Conservation (phyloP, 2,329 filamentous ascomycete species). For the Madurella mycetomatis region DNA sequence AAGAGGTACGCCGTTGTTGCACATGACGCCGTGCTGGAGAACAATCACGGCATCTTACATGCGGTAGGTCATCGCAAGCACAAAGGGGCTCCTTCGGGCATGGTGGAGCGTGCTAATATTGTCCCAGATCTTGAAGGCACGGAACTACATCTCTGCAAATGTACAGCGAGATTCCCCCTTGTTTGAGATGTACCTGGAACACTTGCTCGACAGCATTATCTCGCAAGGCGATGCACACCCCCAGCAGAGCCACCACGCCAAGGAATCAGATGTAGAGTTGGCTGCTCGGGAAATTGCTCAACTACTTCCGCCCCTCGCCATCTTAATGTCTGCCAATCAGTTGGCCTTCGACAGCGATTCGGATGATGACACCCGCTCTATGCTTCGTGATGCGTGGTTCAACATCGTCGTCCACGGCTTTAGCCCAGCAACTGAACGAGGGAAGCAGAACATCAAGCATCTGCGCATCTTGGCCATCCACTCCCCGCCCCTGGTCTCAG, state of each 20-base stretch:
- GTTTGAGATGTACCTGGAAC: constrained; percentile 77
- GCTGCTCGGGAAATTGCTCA: constrained; percentile 84
- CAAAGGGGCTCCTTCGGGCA: not conserved
- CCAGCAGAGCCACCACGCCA: constrained; percentile 62
- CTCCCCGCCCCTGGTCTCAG: constrained; percentile 80
- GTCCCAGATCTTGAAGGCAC: constrained; percentile 65
- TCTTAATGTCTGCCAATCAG: constrained; percentile 68
- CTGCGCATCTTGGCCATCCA: constrained; percentile 80
- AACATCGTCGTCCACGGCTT: constrained; percentile 96
- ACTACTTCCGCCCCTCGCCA: constrained; percentile 79
- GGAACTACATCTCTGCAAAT: constrained; percentile 70
- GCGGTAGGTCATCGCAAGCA: constrained; percentile 53
- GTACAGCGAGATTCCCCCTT: constrained; percentile 65
- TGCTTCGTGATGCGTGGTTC: constrained; percentile 93
- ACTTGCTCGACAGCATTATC: constrained; percentile 81
- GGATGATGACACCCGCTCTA: constrained; percentile 65
- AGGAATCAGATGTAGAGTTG: constrained; percentile 73
- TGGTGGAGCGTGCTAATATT: not conserved
- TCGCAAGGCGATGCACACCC: constrained; percentile 78
- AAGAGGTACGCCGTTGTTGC: constrained; percentile 76
- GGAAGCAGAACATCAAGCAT: constrained; percentile 68
- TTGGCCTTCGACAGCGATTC: constrained; percentile 44
- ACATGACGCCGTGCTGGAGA: constrained; percentile 66
- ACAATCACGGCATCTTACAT: constrained; percentile 61
- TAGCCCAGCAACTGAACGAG: constrained; percentile 66